Conservation (phyloP, 768 basidiomycete species). For the Nidularia pulvinata region DNA sequence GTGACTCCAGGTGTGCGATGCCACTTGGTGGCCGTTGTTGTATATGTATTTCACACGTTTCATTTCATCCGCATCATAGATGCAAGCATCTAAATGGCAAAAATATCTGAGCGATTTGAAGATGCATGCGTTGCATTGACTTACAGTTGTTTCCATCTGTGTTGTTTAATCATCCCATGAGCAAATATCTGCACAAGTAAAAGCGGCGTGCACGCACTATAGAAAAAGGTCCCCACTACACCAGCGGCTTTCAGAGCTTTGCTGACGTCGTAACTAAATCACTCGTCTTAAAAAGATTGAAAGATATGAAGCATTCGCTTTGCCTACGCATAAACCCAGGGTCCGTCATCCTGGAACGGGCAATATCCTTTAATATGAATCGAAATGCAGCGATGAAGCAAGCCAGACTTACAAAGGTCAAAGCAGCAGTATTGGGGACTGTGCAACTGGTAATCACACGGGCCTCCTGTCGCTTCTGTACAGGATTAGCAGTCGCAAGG, state of each 20-base stretch:
- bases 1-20: conserved; percentile 46
- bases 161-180: background rate
- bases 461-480: conserved; percentile 15
- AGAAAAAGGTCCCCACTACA: conserved; percentile 42
- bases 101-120: background rate
- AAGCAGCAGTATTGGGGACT: conserved; percentile 35
- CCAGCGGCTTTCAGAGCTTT: conserved; percentile 28
- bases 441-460: conserved; percentile 32
- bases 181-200: background rate
- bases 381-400: background rate
- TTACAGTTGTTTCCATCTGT: conserved; percentile 39
- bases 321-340: conserved; percentile 32
- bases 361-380: background rate
- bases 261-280: conserved; percentile 28
- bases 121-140: background rate
- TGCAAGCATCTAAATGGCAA: conserved; percentile 27
- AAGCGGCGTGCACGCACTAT: conserved; percentile 26
- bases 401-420: conserved; percentile 35
- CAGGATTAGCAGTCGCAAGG: conserved; percentile 8
- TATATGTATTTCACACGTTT: conserved; percentile 33
- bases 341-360: conserved; percentile 37
- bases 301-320: background rate
- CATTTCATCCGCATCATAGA: conserved; percentile 28
- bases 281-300: background rate
- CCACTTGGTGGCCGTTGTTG: conserved; percentile 38